These are phyloP conservation scores for Aspergillaceae sp. DNA, from an alignment of 2,329 filamentous ascomycete genomes.

Conservation along the genomic window DNA sequence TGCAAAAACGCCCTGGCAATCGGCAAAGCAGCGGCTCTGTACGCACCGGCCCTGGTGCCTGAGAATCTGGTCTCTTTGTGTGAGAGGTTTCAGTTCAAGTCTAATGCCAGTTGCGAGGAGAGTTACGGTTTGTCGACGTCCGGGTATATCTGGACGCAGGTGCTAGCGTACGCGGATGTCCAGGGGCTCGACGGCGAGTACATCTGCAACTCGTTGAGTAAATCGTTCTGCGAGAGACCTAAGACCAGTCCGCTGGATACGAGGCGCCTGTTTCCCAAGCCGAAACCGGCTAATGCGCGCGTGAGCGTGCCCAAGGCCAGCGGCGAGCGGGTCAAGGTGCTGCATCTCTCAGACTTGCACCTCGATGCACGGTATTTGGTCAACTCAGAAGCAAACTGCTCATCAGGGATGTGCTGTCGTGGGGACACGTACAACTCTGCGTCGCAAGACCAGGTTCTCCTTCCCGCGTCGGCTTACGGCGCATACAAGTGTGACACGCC, in stretches of 20 bases:
- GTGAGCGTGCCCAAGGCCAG: constrained; percentile 38
- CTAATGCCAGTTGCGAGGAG: constrained; percentile 40
- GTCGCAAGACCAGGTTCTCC: constrained; percentile 25
- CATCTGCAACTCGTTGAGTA: constrained; percentile 46
- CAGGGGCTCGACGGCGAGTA: constrained; percentile 48
- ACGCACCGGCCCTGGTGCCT: constrained; percentile 43
- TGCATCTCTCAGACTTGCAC: constrained; percentile 50
- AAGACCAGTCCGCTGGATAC: constrained; percentile 38
- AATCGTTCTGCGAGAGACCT: constrained; percentile 42
- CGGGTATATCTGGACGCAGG: constrained; percentile 51
- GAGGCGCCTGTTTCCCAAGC: constrained; percentile 44
- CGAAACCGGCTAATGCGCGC: constrained; percentile 39
- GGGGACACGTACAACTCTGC: constrained; percentile 32
- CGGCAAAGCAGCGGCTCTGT: constrained; percentile 43
- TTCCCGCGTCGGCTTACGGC: constrained; percentile 48
- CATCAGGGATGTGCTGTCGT: constrained; percentile 45
- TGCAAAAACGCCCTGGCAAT: constrained; percentile 45
- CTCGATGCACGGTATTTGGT: constrained; percentile 48
- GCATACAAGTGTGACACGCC: constrained; percentile 51
- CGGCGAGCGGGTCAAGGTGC: constrained; percentile 47
- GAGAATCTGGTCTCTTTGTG: constrained; percentile 46
- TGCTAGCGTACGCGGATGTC: constrained; percentile 47
- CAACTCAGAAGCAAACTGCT: constrained; percentile 47
- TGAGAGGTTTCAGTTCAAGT: constrained; percentile 39
- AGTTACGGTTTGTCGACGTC: constrained; percentile 42